phyloP scores from a whole-genome alignment of 495 filamentous ascomycete genomes.

The Lasiosphaeria miniovina region DNA sequence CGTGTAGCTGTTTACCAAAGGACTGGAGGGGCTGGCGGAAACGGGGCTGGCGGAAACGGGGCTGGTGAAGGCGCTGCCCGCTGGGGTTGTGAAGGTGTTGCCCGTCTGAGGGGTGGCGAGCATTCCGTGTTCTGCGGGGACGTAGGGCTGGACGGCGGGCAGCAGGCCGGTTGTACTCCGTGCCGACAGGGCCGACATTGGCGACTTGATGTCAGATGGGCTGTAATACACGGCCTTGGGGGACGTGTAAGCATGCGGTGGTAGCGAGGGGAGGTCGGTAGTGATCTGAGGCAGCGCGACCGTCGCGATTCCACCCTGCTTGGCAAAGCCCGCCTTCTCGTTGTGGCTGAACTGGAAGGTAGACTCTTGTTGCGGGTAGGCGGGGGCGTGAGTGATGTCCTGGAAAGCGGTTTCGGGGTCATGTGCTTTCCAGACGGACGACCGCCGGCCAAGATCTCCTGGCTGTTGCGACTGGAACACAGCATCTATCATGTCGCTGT shows the following conservation, averaged over 20 bases:
- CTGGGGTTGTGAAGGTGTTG: constrained; percentile 14
- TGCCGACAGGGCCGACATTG: constrained; percentile 31
- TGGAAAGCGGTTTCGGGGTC: constrained; percentile 14
- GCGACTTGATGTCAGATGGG: constrained; percentile 29
- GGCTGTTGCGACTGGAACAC: constrained; percentile 4
- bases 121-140: constrained; percentile 38
- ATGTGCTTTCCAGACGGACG: constrained; percentile 21
- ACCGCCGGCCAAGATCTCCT: constrained; percentile 9
- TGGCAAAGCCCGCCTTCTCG: constrained; percentile 4
- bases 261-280: constrained; percentile 19
- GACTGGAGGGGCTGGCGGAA: constrained; percentile 28
- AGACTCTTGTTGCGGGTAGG: constrained; percentile 7
- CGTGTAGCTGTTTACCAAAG: constrained; percentile 26
- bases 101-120: constrained; percentile 20
- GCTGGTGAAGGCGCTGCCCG: constrained; percentile 25
- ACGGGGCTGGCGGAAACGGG: constrained; percentile 25
- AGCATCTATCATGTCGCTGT: constrained; percentile 1
- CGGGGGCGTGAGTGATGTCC: constrained; percentile 8
- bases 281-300: constrained; percentile 16
- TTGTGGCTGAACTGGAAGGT: not conserved
- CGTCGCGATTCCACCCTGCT: constrained; percentile 10
- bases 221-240: constrained; percentile 18
- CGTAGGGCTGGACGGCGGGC: constrained; percentile 30
- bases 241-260: constrained; percentile 29
- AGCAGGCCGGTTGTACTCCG: constrained; percentile 37